These are phyloP conservation scores for Cucumis cinereus DNA, from an alignment of 306 rosid genomes.

Conservation along the genomic window DNA sequence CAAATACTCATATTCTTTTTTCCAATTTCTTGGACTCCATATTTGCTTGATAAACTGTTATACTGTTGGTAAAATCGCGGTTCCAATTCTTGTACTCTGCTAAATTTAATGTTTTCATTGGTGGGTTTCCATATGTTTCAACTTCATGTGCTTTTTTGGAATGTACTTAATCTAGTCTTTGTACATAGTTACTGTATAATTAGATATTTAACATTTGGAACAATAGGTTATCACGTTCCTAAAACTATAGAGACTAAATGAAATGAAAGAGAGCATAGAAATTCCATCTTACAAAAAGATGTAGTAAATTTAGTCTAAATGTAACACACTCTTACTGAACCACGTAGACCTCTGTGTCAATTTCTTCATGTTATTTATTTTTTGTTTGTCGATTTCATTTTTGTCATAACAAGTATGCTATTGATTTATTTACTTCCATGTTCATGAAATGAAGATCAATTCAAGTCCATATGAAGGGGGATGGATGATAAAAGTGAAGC, in stretches of 20 bases:
- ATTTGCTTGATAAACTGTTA: background rate
- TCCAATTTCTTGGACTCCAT: background rate
- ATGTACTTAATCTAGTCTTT: background rate
- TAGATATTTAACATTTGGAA: background rate
- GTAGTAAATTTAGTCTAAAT: background rate
- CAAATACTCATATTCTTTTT: background rate
- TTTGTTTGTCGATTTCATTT: too few relatives aligned
- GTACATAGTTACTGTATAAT: background rate
- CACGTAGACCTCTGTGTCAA: too few relatives aligned
- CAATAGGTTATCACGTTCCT: background rate
- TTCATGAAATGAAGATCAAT: conserved; percentile 40
- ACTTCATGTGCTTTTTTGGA: background rate
- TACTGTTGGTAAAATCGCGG: background rate
- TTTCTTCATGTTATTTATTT: too few relatives aligned
- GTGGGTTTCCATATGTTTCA: background rate
- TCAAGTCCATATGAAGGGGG: conserved; percentile 85
- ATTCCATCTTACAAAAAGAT: background rate
- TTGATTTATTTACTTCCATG: background rate
- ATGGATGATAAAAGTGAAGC: conserved; percentile 90
- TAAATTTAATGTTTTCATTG: background rate
- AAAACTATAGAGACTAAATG: background rate
- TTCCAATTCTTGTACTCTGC: background rate
- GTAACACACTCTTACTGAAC: too few relatives aligned
- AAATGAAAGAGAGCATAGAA: background rate
- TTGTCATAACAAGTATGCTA: background rate